These are phyloP conservation scores for Ceratobasidium sp. DNA, from an alignment of 1,284 basidiomycete genomes.

Conservation along the genomic window DNA sequence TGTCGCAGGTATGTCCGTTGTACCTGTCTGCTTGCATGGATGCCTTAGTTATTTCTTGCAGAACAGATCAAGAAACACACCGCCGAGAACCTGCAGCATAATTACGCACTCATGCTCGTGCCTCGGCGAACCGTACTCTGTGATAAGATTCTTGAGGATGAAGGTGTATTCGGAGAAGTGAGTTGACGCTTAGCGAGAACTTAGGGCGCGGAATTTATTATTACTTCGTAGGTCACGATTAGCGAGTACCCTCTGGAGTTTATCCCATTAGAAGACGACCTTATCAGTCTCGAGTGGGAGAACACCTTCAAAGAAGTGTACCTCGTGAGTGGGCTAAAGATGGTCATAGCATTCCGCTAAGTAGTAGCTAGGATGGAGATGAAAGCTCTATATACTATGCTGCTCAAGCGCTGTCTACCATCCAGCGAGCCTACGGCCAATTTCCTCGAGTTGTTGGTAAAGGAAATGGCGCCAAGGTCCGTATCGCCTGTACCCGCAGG, in stretches of 20 bases:
- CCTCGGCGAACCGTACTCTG: constrained; percentile 91
- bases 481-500: constrained; percentile 53
- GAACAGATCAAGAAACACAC: constrained; percentile 88
- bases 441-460: constrained; percentile 96
- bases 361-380: constrained; percentile 82
- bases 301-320: constrained; percentile 86
- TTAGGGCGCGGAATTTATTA: background rate
- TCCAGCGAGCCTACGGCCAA: constrained; percentile 89
- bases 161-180: constrained; percentile 91
- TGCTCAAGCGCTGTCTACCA: constrained; percentile 84
- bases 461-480: constrained; percentile 88
- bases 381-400: constrained; percentile 92
- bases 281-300: constrained; percentile 89
- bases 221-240: constrained; percentile 66
- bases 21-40: background rate
- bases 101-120: constrained; percentile 90
- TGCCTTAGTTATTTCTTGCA: constrained; percentile 56
- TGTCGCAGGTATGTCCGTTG: constrained; percentile 81
- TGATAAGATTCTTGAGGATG: constrained; percentile 85
- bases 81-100: constrained; percentile 73
- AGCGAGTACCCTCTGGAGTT: constrained; percentile 92
- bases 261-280: constrained; percentile 91
- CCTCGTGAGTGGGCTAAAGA: constrained; percentile 67
- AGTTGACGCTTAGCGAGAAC: background rate
- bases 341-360: constrained; percentile 52